Evolutionary conservation across 345 rosid genomes (phyloP), one percentile per base, ranked within the genome.

Genomic region (Anacardium occidentale): DNA sequence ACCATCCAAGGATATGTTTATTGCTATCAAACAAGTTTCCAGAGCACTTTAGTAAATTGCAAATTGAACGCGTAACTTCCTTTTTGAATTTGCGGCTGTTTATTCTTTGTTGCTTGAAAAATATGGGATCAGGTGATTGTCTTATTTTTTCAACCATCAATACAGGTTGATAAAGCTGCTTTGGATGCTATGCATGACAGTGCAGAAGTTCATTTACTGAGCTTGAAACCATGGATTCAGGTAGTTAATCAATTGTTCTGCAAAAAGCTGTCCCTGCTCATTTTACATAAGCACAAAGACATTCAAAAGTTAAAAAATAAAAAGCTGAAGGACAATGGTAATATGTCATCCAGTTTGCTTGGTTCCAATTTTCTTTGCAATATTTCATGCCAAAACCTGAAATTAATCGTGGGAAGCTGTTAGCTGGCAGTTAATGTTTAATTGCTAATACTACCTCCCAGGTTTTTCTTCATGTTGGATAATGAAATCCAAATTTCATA

Each of bases 181-280:
- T 80, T 93, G 84, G 99, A 95, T 84, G 87, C 94, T 76, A 74
- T 95, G 89, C 89, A 84, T 55, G 96, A 90, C 70, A 80, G 84
- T 68, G 97, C 94, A 69, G 99, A 91, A 80, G 82, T 91, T 83
- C 91, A 95, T 83, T 82, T 95, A 78, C 98, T 87, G 83, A 86
- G 88, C 79, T 86, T 95, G 88, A 97, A 92, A 76, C 98, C 97
- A 73, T 95, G 99, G 99, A 72, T 95, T 77, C 98, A 93, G 94
- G 98, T 95, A 69, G 12, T 44, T 52, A 70, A 13, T 48, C 25
- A 45, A 14, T 34, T 24, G 15, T 69, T 51, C n/a, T n/a, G 12
- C 55, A 48, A 72, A 48, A 20, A 63, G 24, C 13, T 62, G 15
- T 57, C 10, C 65, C 32, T 34, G 21, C 58, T 20, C 25, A 1